Conservation (phyloP, 495 filamentous ascomycete species). For the Penicillium fimorum region DNA sequence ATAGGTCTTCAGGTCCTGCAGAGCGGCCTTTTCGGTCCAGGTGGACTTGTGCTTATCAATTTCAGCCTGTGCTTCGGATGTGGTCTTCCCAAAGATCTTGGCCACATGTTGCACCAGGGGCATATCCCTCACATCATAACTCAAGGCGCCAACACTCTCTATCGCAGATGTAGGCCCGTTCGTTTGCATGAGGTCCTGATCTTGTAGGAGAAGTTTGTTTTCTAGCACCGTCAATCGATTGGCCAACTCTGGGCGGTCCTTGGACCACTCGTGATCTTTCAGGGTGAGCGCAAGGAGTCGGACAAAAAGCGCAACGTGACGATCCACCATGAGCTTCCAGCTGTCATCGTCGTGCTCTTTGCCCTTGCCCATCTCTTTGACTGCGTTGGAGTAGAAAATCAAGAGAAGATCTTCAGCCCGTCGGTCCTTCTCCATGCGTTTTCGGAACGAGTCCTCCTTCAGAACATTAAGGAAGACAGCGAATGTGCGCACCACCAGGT, state of each 20-base stretch:
- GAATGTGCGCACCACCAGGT: slow-evolving; percentile 74
- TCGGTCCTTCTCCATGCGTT: slow-evolving; percentile 86
- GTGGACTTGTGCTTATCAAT: slow-evolving; percentile 73
- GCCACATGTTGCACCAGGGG: slow-evolving; percentile 82
- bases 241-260: slow-evolving; percentile 79
- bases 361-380: slow-evolving; percentile 80
- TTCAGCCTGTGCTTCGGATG: slow-evolving; percentile 75
- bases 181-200: slow-evolving; percentile 72
- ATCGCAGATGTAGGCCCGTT: slow-evolving; percentile 59
- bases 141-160: slow-evolving; percentile 77
- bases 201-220: slow-evolving; percentile 90
- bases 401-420: slow-evolving; percentile 85
- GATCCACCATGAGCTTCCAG: slow-evolving; percentile 91
- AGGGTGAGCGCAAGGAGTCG: slow-evolving; percentile 78
- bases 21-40: slow-evolving; percentile 90
- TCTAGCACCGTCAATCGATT: slow-evolving; percentile 77
- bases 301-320: slow-evolving; percentile 93
- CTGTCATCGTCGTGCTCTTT: slow-evolving; percentile 79
- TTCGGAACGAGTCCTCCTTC: slow-evolving; percentile 68
- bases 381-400: slow-evolving; percentile 87
- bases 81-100: slow-evolving; percentile 75
- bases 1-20: slow-evolving; percentile 90
- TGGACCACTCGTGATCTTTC: slow-evolving; percentile 74
- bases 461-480: slow-evolving; percentile 76
- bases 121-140: slow-evolving; percentile 96